These are phyloP conservation scores for Globisporangium viniferum DNA, from an alignment of 352 stramenopile species.

Conservation along the genomic window DNA sequence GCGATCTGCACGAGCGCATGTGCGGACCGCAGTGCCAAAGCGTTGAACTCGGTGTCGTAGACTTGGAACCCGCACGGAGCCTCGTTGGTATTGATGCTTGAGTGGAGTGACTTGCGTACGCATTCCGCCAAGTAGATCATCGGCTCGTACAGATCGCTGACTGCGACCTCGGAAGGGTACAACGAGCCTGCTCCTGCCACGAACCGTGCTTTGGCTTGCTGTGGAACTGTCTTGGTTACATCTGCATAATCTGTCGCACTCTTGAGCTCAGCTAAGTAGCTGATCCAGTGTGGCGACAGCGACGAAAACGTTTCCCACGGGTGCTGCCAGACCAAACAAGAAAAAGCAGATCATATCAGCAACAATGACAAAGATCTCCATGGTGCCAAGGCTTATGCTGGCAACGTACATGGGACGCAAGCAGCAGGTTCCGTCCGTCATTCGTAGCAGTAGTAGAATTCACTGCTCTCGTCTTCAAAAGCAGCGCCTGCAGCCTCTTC, in stretches of 20 bases:
- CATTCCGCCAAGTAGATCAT: slow-evolving; percentile 71
- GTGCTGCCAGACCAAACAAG: slow-evolving; percentile 34
- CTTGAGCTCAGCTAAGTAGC: slow-evolving; percentile 44
- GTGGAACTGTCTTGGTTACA: slow-evolving; percentile 46
- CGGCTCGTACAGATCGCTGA: slow-evolving; percentile 70
- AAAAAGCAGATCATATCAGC: not conserved
- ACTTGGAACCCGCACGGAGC: slow-evolving; percentile 34
- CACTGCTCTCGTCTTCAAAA: slow-evolving; percentile 31
- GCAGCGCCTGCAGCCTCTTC: slow-evolving; percentile 48
- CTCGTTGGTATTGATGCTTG: not conserved
- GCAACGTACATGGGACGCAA: slow-evolving; percentile 39
- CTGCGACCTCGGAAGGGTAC: slow-evolving; percentile 26
- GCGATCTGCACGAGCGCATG: slow-evolving; percentile 65
- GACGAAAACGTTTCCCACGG: slow-evolving; percentile 85
- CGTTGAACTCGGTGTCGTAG: slow-evolving; percentile 80
- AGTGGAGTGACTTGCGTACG: slow-evolving; percentile 6
- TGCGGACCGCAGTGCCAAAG: slow-evolving; percentile 62
- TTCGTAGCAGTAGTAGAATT: slow-evolving; percentile 10
- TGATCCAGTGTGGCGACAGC: slow-evolving; percentile 65
- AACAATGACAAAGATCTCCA: not conserved
- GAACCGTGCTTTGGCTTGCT: slow-evolving; percentile 49
- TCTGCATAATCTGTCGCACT: slow-evolving; percentile 36
- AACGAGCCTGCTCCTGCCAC: slow-evolving; percentile 32
- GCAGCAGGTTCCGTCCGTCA: slow-evolving; percentile 20
- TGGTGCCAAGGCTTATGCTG: not conserved